Evolutionary conservation across 306 rosid species (phyloP).

Genomic region (Rosa rugosa): DNA sequence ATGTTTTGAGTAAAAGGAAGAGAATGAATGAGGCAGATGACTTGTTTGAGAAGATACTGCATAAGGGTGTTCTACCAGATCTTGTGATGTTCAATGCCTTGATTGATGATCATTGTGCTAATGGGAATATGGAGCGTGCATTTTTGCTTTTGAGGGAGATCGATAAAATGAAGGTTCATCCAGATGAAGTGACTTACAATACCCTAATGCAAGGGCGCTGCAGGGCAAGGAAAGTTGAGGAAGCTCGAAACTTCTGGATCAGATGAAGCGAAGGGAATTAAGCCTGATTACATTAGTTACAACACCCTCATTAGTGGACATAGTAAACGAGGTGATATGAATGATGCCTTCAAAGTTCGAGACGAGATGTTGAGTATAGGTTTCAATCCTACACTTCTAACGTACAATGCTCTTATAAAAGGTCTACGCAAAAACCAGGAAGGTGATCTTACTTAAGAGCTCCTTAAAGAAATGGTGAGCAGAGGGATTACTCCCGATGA

Average conservation of each 20-base stretch:
- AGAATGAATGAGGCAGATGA: slow-evolving; percentile 76
- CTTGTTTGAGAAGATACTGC: slow-evolving; percentile 51
- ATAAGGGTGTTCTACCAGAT: slow-evolving; percentile 63
- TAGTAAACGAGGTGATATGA: slow-evolving; percentile 70
- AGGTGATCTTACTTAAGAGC: slow-evolving; percentile 75
- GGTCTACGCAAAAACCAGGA: slow-evolving; percentile 70
- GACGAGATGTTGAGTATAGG: slow-evolving; percentile 78
- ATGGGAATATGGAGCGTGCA: slow-evolving; percentile 54
- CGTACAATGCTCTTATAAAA: slow-evolving; percentile 83
- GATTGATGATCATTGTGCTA: slow-evolving; percentile 74
- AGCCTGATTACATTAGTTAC: slow-evolving; percentile 81
- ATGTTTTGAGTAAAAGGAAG: slow-evolving; percentile 56
- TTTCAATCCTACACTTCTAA: slow-evolving; percentile 81
- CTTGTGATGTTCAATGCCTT: slow-evolving; percentile 70
- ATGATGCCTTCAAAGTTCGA: slow-evolving; percentile 70
- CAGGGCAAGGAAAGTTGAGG: slow-evolving; percentile 81
- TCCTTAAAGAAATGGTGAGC: slow-evolving; percentile 73
- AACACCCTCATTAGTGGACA: slow-evolving; percentile 85
- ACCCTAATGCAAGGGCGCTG: slow-evolving; percentile 87
- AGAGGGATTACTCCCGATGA: slow-evolving; percentile 79
- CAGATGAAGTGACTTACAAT: slow-evolving; percentile 84
- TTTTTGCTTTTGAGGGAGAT: slow-evolving; percentile 68
- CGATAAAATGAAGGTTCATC: slow-evolving; percentile 58
- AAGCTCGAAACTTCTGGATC: slow-evolving; percentile 70
- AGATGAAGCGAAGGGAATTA: slow-evolving; percentile 83